Conservation (phyloP, 768 basidiomycete species). For the Lepiota venenata region DNA sequence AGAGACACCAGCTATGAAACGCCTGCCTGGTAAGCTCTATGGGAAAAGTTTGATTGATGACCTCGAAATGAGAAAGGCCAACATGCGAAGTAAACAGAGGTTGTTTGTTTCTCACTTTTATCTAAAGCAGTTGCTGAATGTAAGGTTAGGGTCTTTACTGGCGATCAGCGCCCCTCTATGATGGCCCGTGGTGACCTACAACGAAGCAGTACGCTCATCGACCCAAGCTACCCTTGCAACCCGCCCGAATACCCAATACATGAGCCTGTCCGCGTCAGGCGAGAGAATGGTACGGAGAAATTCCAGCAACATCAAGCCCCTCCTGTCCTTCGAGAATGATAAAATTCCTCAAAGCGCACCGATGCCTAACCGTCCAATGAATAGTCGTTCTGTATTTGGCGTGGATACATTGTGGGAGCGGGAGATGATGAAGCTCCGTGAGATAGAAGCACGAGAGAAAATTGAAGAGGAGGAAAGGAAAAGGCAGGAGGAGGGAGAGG, state of each 20-base stretch:
- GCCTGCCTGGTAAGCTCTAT: constrained; percentile 80
- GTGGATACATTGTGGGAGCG: constrained; percentile 92
- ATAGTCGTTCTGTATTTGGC: constrained; percentile 82
- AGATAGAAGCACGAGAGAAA: constrained; percentile 70
- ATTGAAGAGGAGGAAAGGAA: constrained; percentile 49
- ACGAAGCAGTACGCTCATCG: constrained; percentile 69
- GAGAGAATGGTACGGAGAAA: constrained; percentile 40
- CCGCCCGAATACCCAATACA: constrained; percentile 43
- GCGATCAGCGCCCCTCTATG: constrained; percentile 90
- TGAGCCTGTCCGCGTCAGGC: constrained; percentile 37
- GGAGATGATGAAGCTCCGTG: constrained; percentile 77
- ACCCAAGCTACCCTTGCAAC: constrained; percentile 57
- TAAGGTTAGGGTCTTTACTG: constrained; percentile 69
- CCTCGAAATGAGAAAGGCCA: constrained; percentile 77
- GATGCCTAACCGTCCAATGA: constrained; percentile 26
- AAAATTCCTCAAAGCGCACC: constrained; percentile 26
- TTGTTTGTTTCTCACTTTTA: constrained; percentile 26
- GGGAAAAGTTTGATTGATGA: constrained; percentile 91
- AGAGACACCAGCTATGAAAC: constrained; percentile 22
- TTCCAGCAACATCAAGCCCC: constrained; percentile 56
- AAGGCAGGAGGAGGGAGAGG: constrained; percentile 43
- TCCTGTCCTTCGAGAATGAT: constrained; percentile 61
- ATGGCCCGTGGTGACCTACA: constrained; percentile 64
- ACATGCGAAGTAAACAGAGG: constrained; percentile 84
- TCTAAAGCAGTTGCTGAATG: background rate